Percentiles rank a stretch among this genome's conserved stretches.
phyloP scores from a whole-genome alignment of 2,329 filamentous ascomycete genomes.

The Aureobasidium sp. region DNA sequence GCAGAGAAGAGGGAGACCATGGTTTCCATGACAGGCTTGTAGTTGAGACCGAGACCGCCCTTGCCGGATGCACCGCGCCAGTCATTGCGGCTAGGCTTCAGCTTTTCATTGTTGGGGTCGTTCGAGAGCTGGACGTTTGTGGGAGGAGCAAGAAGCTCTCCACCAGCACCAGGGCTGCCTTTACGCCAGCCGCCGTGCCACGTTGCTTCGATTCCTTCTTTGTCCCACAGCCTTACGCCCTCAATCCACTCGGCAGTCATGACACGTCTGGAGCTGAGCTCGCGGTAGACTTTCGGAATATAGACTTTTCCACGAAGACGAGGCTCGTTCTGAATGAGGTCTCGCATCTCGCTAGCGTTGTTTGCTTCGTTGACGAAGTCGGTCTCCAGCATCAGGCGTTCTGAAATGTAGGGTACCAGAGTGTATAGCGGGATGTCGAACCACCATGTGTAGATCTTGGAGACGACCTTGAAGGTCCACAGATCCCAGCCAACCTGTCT shows the following conservation, averaged over 20 bases:
- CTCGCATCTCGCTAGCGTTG: slow-evolving; percentile 78
- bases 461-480: slow-evolving; percentile 86
- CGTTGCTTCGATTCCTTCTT: slow-evolving; percentile 63
- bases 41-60: slow-evolving; percentile 74
- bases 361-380: slow-evolving; percentile 88
- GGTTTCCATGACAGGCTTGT: slow-evolving; percentile 87
- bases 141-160: slow-evolving; percentile 51
- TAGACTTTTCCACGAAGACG: slow-evolving; percentile 74
- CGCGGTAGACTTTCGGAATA: slow-evolving; percentile 74
- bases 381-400: slow-evolving; percentile 85
- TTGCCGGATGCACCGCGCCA: slow-evolving; percentile 66
- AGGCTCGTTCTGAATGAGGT: slow-evolving; percentile 66
- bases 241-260: slow-evolving; percentile 98
- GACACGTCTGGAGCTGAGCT: slow-evolving; percentile 73
- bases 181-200: slow-evolving; percentile 73
- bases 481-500: slow-evolving; percentile 90
- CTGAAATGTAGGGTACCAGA: slow-evolving; percentile 84
- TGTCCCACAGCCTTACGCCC: slow-evolving; percentile 87
- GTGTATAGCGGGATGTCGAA: slow-evolving; percentile 92
- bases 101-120: slow-evolving; percentile 46
- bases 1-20: slow-evolving; percentile 96
- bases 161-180: slow-evolving; percentile 70
- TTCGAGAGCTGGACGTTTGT: slow-evolving; percentile 30
- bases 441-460: slow-evolving; percentile 72
- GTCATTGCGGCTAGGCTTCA: slow-evolving; percentile 72